Evolutionary conservation across 177 flowering plant genomes (phyloP).

Genomic region (Vitis hybrid): DNA sequence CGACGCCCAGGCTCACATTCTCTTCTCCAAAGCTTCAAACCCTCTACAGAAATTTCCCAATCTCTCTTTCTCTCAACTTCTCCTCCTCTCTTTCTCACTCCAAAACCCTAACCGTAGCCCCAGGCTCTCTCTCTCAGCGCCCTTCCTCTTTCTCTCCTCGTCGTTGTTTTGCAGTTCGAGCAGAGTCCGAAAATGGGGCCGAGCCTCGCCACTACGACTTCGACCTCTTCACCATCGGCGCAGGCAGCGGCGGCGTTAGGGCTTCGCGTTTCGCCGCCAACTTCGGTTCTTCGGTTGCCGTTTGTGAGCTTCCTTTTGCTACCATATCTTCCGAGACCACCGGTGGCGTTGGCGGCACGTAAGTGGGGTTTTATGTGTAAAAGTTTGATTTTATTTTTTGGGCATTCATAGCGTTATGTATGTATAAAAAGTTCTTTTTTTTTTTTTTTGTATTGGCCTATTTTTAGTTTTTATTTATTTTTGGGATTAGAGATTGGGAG

Average conservation of each 20-base stretch:
- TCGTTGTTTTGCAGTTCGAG: constrained; percentile 36
- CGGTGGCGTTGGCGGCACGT: constrained; percentile 99
- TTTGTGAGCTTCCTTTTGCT: constrained; percentile 87
- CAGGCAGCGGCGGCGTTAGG: constrained; percentile 96
- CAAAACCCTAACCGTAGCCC: constrained; percentile 13
- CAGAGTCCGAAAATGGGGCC: constrained; percentile 57
- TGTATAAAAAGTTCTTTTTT: too few species aligned
- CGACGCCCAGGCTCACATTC: constrained; percentile 40
- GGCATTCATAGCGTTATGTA: background rate
- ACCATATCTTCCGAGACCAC: constrained; percentile 80
- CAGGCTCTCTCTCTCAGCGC: constrained; percentile 9
- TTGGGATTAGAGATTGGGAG: too few species aligned
- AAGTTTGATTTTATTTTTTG: background rate
- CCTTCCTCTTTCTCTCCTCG: constrained; percentile 14
- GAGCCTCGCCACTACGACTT: constrained; percentile 66
- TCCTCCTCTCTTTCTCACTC: constrained; percentile 11
- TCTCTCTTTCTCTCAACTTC: constrained; percentile 13
- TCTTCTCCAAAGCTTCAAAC: constrained; percentile 36
- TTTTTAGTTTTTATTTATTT: too few species aligned
- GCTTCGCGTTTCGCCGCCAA: constrained; percentile 92
- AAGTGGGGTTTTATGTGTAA: constrained; percentile 19
- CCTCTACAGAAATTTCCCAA: constrained; percentile 31
- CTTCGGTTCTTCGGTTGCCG: constrained; percentile 79
- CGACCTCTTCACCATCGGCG: constrained; percentile 95
- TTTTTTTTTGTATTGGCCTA: too few species aligned